Base-by-base conservation (phyloP, 164 flowering plant species). In the Nelumbo lutea region DNA sequence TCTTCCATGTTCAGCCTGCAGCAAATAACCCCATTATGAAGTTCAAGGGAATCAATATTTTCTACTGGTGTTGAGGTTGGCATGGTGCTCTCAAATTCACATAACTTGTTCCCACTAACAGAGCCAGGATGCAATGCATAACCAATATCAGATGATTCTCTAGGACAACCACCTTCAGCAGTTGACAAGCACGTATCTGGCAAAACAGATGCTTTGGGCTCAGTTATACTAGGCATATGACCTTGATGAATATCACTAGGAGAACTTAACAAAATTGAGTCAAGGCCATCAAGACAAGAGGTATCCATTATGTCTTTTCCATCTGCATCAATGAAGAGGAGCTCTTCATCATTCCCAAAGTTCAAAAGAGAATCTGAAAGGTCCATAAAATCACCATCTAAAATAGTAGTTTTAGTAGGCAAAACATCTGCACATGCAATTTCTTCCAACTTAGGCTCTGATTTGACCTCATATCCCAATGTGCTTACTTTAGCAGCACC, bases 1-100 rank as follows among this genome's bases (percentile, higher is more conserved):
- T 90, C 93, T 77, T 89, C 96, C 1, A 88, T 81, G 78, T 85
- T 94, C 62, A 92, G 72, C 9, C 68, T 9, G 73, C 98, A 94
- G 73, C 73, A 76, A 45, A 85, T 85, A 67, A 79, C 74, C 56
- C 81, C 89, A 73, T 81, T 69, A 9, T 41, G 46, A 42, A 40
- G 50, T 62, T 82, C 83, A 55, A 79, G 87, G 58, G 72, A 72
- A 44, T 69, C 56, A 73, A 76, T 71, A 59, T 75, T 58, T 43
- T 61, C 43, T 56, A 68, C 63, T 48, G 82, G 52, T 39, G 68
- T 42, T 53, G 81, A 70, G 44, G 79, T 47, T 64, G 55, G 62
- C 47, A 75, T 13, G 61, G 66, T 75, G 55, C 55, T 68, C 53
- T 76, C 85, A 60, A 77, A 63, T 62, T 61, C 44, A 59, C 68